These are phyloP conservation scores for Leccinum olivaceopallidum DNA, from an alignment of 768 basidiomycete species.

Conservation along the genomic window DNA sequence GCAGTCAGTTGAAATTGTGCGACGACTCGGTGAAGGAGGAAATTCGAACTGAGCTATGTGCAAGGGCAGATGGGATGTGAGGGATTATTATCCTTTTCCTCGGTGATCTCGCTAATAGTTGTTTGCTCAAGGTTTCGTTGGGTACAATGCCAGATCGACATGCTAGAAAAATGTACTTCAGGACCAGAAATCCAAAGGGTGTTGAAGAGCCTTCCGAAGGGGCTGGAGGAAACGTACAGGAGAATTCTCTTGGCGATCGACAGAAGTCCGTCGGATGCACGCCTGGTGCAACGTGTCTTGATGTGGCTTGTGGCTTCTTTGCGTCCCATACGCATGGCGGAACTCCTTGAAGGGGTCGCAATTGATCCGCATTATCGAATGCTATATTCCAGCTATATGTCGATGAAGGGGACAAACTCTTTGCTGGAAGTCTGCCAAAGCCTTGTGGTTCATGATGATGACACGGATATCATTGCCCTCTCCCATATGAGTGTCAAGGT, in stretches of 20 bases:
- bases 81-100: not conserved
- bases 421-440: too few species aligned
- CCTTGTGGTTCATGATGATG: too few species aligned
- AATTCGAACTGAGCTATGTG: conserved; percentile 7
- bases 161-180: not conserved
- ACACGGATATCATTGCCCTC: too few species aligned
- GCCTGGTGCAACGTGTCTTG: too few species aligned
- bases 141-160: conserved; percentile 21
- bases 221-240: conserved; percentile 8
- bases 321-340: too few species aligned
- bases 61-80: conserved; percentile 23
- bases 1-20: conserved; percentile 6
- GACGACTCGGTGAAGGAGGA: conserved; percentile 5
- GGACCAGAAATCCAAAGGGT: conserved; percentile 1
- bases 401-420: not conserved
- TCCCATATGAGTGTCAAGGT: too few species aligned
- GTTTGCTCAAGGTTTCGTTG: conserved; percentile 11
- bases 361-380: not conserved
- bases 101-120: not conserved
- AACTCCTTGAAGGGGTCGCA: too few species aligned
- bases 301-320: too few species aligned
- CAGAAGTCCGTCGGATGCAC: too few species aligned
- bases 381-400: not conserved
- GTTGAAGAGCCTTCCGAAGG: conserved; percentile 11
- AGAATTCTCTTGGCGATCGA: too few species aligned